These are phyloP conservation scores for Xerocomellus amylosporus DNA, from an alignment of 768 basidiomycete species.

Conservation along the genomic window DNA sequence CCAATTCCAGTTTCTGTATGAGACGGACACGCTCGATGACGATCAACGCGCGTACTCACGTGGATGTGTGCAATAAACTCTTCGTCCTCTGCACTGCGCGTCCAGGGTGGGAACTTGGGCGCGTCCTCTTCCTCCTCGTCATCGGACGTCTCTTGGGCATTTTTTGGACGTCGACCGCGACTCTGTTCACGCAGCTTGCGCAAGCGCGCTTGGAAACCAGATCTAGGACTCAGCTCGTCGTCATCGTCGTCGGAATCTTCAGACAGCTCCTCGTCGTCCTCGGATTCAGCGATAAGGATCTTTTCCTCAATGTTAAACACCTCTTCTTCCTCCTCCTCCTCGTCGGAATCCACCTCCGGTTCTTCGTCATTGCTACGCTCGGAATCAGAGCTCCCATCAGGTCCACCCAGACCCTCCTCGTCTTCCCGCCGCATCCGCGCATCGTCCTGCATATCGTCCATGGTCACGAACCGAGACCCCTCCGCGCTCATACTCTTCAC, in stretches of 20 bases:
- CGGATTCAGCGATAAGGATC: slow-evolving; percentile 39
- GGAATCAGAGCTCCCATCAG: slow-evolving; percentile 23
- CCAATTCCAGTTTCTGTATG: slow-evolving; percentile 31
- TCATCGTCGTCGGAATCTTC: slow-evolving; percentile 36
- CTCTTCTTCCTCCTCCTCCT: slow-evolving; percentile 38
- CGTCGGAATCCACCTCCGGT: slow-evolving; percentile 25
- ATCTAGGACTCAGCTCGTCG: slow-evolving; percentile 32
- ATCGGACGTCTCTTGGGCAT: slow-evolving; percentile 11
- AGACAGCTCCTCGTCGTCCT: slow-evolving; percentile 22
- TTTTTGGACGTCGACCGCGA: slow-evolving; percentile 13
- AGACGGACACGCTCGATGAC: not conserved
- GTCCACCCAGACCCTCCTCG: slow-evolving; percentile 34
- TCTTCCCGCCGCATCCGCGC: slow-evolving; percentile 50
- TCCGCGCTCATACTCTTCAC: slow-evolving; percentile 47
- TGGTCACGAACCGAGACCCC: slow-evolving; percentile 51
- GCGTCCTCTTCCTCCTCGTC: slow-evolving; percentile 32
- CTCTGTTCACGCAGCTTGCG: slow-evolving; percentile 29
- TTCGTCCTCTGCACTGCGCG: slow-evolving; percentile 56
- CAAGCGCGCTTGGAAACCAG: slow-evolving; percentile 38
- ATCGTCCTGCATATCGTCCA: slow-evolving; percentile 64
- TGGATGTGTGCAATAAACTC: slow-evolving; percentile 53
- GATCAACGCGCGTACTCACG: slow-evolving; percentile 36
- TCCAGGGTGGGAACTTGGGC: slow-evolving; percentile 19
- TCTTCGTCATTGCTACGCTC: slow-evolving; percentile 33
- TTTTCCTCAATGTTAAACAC: slow-evolving; percentile 46